Conservation (phyloP, 495 filamentous ascomycete genomes). For the Aspergillus nidulans region DNA sequence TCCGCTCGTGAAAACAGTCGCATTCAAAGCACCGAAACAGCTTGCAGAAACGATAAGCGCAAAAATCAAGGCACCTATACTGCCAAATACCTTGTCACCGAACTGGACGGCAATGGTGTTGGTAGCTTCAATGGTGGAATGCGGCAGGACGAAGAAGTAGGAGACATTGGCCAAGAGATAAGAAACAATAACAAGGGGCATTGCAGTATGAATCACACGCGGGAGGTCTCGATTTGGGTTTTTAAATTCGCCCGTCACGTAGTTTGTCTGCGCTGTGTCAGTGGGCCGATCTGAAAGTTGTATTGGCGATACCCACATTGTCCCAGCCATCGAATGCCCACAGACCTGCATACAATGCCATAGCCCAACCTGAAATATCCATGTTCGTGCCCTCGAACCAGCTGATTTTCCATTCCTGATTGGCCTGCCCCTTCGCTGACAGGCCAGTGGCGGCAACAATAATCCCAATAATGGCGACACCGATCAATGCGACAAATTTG, state of each 20-base stretch:
- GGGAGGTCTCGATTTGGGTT: conserved; percentile 87
- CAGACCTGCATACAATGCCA: conserved; percentile 89
- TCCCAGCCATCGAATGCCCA: conserved; percentile 99
- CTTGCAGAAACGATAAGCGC: conserved; percentile 84
- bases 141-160: conserved; percentile 93
- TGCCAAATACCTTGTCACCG: conserved; percentile 83
- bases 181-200: conserved; percentile 86
- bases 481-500: conserved; percentile 87
- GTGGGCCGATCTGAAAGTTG: background rate
- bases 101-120: conserved; percentile 96
- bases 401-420: conserved; percentile 79
- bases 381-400: conserved; percentile 88
- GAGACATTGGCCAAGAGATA: conserved; percentile 88
- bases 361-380: conserved; percentile 78
- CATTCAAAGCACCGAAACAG: conserved; percentile 91
- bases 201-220: conserved; percentile 91
- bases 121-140: conserved; percentile 68
- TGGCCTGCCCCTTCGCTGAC: conserved; percentile 69
- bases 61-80: conserved; percentile 73
- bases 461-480: conserved; percentile 82
- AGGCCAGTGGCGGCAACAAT: conserved; percentile 85
- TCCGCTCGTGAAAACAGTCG: conserved; percentile 87
- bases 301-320: conserved; percentile 60
- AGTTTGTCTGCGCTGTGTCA: conserved; percentile 69
- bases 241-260: conserved; percentile 93